Evolutionary conservation across 371 early-diverging fungal genomes (phyloP).

Genomic region (Conidiobolus incongruus): DNA sequence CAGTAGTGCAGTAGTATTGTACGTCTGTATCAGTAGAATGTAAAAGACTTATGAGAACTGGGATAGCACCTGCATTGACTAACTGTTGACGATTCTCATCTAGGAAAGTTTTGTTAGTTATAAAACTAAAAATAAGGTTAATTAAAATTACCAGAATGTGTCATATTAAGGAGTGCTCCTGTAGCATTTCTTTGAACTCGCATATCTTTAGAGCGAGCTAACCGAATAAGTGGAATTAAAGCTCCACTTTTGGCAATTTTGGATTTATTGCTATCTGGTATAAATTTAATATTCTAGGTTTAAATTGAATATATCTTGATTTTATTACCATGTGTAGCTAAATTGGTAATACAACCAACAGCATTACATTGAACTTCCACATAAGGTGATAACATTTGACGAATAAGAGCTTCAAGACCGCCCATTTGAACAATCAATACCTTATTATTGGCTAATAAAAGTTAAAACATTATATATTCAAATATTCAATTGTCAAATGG

Average conservation of each 20-base stretch:
- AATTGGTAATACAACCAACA: constrained; percentile 89
- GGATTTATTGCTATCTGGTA: constrained; percentile 64
- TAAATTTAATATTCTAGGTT: not conserved
- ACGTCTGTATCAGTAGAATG: constrained; percentile 65
- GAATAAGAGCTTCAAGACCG: constrained; percentile 69
- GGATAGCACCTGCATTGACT: constrained; percentile 68
- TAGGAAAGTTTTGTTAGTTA: constrained; percentile 4
- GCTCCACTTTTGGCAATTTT: constrained; percentile 72
- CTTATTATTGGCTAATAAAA: constrained; percentile 48
- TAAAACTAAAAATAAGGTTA: not conserved
- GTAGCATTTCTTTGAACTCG: constrained; percentile 82
- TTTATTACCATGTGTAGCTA: constrained; percentile 59
- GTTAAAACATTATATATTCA: too few relatives aligned
- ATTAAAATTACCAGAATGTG: constrained; percentile 40
- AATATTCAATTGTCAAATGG: not conserved
- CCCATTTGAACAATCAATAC: constrained; percentile 63
- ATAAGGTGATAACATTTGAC: constrained; percentile 67
- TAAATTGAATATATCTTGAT: not conserved
- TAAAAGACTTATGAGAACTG: constrained; percentile 55
- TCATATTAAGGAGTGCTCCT: constrained; percentile 86
- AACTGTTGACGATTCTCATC: constrained; percentile 67
- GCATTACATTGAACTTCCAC: constrained; percentile 87
- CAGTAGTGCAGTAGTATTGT: constrained; percentile 78
- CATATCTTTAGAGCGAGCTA: constrained; percentile 66
- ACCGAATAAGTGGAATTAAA: constrained; percentile 40